phyloP scores from a whole-genome alignment of 2,329 filamentous ascomycete species.

The Trichoderma gracile region DNA sequence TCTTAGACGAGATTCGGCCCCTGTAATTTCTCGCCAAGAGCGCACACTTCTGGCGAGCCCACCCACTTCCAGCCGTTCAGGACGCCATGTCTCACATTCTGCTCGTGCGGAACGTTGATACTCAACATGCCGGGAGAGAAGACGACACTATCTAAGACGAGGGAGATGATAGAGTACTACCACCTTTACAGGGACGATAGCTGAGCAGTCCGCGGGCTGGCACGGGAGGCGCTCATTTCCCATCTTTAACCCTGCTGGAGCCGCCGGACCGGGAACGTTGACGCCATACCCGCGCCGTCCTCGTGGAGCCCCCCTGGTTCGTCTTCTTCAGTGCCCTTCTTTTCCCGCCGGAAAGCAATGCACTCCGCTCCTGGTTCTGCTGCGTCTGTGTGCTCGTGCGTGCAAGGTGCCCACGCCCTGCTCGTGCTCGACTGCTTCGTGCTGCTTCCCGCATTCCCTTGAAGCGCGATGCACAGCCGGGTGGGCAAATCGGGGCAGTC shows the following conservation, averaged over 20 bases:
- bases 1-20: neutral
- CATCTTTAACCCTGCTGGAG: constrained; percentile 20
- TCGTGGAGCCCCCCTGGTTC: constrained; percentile 14
- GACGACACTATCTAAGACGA: too few species aligned
- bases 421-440: neutral
- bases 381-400: neutral
- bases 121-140: constrained; percentile 1
- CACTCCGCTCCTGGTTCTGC: neutral
- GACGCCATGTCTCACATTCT: constrained; percentile 14
- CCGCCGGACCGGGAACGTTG: constrained; percentile 25
- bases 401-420: neutral
- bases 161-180: neutral
- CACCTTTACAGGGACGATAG: neutral
- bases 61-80: constrained; percentile 9
- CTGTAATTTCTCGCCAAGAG: constrained; percentile 22
- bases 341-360: constrained; percentile 1
- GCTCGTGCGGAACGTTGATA: neutral
- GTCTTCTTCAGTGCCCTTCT: constrained; percentile 10
- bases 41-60: constrained; percentile 2
- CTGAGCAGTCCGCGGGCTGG: constrained; percentile 3
- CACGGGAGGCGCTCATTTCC: constrained; percentile 4
- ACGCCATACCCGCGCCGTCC: constrained; percentile 27
- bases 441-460: neutral
- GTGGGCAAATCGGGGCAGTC: constrained; percentile 1
- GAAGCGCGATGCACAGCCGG: constrained; percentile 1